Evolutionary conservation across 345 rosid genomes (phyloP).

Genomic region (Syzygium jambos): DNA sequence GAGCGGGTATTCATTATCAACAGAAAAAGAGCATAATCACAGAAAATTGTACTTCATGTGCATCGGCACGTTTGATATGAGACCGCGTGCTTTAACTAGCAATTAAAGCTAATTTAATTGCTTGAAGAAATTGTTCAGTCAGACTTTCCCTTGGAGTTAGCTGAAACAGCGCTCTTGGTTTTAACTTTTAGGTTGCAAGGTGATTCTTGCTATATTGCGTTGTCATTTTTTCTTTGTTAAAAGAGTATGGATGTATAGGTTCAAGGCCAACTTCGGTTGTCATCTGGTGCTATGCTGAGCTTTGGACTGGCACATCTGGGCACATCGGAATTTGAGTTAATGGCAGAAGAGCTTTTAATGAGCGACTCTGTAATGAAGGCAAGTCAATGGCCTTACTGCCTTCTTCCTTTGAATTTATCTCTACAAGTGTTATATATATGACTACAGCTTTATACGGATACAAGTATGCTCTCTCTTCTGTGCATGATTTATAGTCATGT

Average conservation of each 20-base stretch:
- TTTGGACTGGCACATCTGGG: conserved; percentile 61
- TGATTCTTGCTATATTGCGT: neutral
- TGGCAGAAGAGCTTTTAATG: conserved; percentile 75
- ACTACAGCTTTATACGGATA: neutral
- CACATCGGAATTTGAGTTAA: conserved; percentile 56
- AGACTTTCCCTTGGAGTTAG: neutral
- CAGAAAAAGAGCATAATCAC: neutral
- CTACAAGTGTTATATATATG: neutral
- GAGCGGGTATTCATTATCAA: neutral
- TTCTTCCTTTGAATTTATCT: neutral
- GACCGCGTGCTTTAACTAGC: neutral
- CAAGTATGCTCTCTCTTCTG: neutral
- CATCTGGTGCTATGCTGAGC: conserved; percentile 41
- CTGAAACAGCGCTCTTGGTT: neutral
- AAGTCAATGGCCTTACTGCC: conserved; percentile 8
- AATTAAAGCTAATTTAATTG: neutral
- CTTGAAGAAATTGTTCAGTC: neutral
- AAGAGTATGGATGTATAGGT: conserved; percentile 24
- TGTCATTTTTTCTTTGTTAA: neutral
- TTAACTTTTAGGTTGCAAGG: neutral
- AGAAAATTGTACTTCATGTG: neutral
- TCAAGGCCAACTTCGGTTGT: conserved; percentile 47
- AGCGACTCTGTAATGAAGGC: conserved; percentile 63
- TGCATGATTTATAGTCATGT: neutral
- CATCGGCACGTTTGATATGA: neutral